Conservation (phyloP, 2,329 filamentous ascomycete genomes). For the Penicillium sp. region DNA sequence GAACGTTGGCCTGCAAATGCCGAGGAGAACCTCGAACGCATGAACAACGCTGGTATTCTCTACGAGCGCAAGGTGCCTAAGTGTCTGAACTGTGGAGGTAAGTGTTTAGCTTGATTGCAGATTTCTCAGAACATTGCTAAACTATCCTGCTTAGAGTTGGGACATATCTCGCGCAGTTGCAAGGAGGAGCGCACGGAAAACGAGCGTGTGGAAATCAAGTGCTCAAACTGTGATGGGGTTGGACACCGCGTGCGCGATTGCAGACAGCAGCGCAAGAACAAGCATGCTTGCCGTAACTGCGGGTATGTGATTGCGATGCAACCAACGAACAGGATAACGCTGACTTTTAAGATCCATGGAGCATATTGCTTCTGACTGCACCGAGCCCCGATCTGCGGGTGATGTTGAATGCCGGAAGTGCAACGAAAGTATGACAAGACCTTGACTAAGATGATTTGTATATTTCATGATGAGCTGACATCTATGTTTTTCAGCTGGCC, state of each 20-base stretch:
- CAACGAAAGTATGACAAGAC: conserved; percentile 36
- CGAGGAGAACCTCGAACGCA: conserved; percentile 54
- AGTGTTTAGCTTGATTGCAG: conserved; percentile 7
- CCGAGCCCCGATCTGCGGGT: conserved; percentile 46
- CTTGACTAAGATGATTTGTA: not conserved
- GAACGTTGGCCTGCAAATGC: conserved; percentile 50
- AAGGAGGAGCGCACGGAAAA: conserved; percentile 44
- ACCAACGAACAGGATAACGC: not conserved
- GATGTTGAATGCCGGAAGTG: conserved; percentile 49
- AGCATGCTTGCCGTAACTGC: conserved; percentile 55
- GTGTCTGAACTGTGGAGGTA: conserved; percentile 53
- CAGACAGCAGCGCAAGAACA: conserved; percentile 38
- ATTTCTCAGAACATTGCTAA: conserved; percentile 7
- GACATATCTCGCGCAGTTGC: conserved; percentile 51
- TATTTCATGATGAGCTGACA: conserved; percentile 11
- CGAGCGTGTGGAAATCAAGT: conserved; percentile 49
- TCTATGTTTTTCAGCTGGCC: conserved; percentile 35
- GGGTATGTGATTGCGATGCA: conserved; percentile 35
- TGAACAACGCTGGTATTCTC: conserved; percentile 52
- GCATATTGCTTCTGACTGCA: conserved; percentile 52
- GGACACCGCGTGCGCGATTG: conserved; percentile 54
- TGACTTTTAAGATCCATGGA: conserved; percentile 40
- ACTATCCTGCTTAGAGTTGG: conserved; percentile 40
- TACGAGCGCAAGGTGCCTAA: conserved; percentile 52
- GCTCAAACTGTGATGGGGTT: conserved; percentile 49